Conservation (phyloP, 176 grass and related monocot genomes). For the Lolium perenne region DNA sequence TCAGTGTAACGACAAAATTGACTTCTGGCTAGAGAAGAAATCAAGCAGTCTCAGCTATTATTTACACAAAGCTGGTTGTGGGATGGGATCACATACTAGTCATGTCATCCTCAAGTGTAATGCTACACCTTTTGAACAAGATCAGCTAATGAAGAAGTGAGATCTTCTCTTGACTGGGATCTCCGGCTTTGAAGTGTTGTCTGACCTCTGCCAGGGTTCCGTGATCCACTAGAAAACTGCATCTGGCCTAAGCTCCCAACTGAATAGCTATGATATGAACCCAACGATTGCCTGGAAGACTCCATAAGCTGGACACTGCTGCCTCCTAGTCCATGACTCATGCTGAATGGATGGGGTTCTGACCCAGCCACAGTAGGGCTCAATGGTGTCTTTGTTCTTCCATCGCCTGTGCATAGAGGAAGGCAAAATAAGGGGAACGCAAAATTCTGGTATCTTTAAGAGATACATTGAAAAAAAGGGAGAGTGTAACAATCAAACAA, state of each 20-base stretch:
- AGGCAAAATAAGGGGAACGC: constrained; percentile 11
- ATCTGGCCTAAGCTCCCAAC: constrained; percentile 96
- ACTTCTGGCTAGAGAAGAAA: constrained; percentile 63
- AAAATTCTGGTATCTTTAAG: constrained; percentile 11
- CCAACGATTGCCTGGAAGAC: constrained; percentile 68
- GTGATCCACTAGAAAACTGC: constrained; percentile 72
- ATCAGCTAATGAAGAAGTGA: constrained; percentile 76
- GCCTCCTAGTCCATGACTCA: constrained; percentile 71
- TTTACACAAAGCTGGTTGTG: constrained; percentile 56
- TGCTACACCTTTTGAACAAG: constrained; percentile 72
- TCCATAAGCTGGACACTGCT: constrained; percentile 76
- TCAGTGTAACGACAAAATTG: constrained; percentile 62
- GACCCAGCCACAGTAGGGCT: constrained; percentile 92
- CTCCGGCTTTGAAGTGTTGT: constrained; percentile 90
- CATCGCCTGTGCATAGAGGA: constrained; percentile 59
- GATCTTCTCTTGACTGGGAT: constrained; percentile 96
- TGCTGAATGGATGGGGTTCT: constrained; percentile 80
- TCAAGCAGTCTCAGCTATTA: constrained; percentile 52
- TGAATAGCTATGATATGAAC: constrained; percentile 88
- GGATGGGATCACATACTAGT: constrained; percentile 42
- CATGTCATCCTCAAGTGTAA: constrained; percentile 48
- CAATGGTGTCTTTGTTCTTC: constrained; percentile 80
- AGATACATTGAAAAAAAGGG: background rate
- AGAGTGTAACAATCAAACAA: background rate
- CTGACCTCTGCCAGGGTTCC: constrained; percentile 73